Base-by-base conservation (phyloP, 257 asterid species). In the Petunia axillaris region DNA sequence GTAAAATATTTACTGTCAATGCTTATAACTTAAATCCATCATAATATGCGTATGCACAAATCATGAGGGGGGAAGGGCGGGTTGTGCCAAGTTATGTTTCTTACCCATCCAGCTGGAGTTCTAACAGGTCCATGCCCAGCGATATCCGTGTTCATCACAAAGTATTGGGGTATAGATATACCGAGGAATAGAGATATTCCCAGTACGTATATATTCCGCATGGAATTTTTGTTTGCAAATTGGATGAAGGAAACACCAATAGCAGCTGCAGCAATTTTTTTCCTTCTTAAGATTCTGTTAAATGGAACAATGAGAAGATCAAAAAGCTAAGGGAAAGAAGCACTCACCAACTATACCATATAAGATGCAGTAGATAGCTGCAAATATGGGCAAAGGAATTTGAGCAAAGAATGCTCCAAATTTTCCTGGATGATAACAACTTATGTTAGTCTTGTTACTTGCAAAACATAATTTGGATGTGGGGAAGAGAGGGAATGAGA, bases 381-480 rank as follows among this genome's bases (percentile, higher is more conserved):
- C 97, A 85, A 92, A 96, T 82, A 96, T 89, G 14, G 99, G 99
- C 79, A 94, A 76, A 2, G 99, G 99, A 79, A 94, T 96, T 10
- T 97, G 88, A 46, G 99, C 98, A 71, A 96, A 96, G 82, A 96
- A 91, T 59, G 98, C 99, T 7, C 99, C 99, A 52, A 94, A 96
- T 84, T 96, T 96, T 63, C 99, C 99, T 96, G 93, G 76, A 87
- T 80, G 85, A 62, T 50, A 80, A 68, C 37, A 82, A 13, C 79
- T 75, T 64, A 15, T 13, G 16, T 75, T 81, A 73, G 43, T 74
- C 77, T n/a, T 76, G 53, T 64, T 41, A 36, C 16, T 60, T 25
- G 37, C 14, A 75, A 59, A 40, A 80, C 77, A 36, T 53, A 79
- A 60, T 25, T 25, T 16, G 53, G 46, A 1, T 35, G n/a, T 25